phyloP scores from a whole-genome alignment of 2,329 filamentous ascomycete species.

The Trichoderma polysporum region DNA sequence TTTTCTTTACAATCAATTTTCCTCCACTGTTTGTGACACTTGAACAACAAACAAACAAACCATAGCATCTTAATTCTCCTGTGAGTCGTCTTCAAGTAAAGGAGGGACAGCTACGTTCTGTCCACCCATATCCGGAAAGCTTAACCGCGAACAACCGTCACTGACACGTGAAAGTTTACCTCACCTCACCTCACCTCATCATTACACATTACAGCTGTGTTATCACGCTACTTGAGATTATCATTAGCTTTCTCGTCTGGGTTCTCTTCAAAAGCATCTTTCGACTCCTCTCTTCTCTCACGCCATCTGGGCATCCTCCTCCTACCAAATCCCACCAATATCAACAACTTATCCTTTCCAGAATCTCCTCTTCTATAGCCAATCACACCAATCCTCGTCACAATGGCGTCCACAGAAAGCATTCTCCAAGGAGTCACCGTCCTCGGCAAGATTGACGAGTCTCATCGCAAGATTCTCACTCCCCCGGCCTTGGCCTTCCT shows the following conservation, averaged over 20 bases:
- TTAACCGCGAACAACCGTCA: slow-evolving; percentile 15
- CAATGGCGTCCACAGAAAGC: slow-evolving; percentile 68
- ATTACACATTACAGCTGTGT: neutral
- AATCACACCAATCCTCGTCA: neutral
- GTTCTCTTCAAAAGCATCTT: neutral
- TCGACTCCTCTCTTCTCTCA: neutral
- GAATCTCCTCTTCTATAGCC: neutral
- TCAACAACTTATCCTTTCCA: neutral
- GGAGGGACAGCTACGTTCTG: too few relatives aligned
- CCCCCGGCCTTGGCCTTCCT: slow-evolving; percentile 90
- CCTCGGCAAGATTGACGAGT: slow-evolving; percentile 73
- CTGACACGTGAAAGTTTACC: slow-evolving; percentile 38
- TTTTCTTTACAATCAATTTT: neutral
- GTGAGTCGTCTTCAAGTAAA: neutral
- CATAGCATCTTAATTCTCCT: neutral
- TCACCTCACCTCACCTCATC: neutral
- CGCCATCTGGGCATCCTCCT: slow-evolving; percentile 20
- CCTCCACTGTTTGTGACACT: neutral
- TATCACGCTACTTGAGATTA: neutral
- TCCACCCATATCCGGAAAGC: slow-evolving; percentile 1
- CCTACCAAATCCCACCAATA: neutral
- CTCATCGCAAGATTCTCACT: slow-evolving; percentile 86
- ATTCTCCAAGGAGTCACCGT: slow-evolving; percentile 88
- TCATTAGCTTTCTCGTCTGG: slow-evolving; percentile 7
- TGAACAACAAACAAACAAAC: neutral